Conservation (phyloP, 345 rosid species). For the Citrus medica region DNA sequence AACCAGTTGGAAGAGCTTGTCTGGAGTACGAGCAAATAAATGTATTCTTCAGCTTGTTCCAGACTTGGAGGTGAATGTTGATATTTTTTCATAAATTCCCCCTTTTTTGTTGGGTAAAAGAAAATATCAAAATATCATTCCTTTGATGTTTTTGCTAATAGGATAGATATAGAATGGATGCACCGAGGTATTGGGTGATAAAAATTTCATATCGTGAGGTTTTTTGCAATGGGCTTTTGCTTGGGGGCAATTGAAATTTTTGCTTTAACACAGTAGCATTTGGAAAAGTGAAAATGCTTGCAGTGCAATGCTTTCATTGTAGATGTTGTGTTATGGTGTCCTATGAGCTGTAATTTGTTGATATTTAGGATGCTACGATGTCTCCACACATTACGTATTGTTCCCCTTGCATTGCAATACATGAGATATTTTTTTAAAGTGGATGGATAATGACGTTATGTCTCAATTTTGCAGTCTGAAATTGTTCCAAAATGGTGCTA, state of each 20-base stretch:
- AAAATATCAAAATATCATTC: no score
- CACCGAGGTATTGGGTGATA: not conserved
- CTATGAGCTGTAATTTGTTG: not conserved
- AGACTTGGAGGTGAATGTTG: slow-evolving; percentile 39
- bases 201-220: not conserved
- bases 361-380: not conserved
- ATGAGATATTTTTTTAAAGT: no score
- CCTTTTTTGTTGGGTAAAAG: not conserved
- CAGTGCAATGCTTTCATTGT: not conserved
- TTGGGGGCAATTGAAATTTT: not conserved
- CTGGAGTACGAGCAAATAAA: slow-evolving; percentile 48
- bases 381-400: no score
- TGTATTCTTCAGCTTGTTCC: slow-evolving; percentile 51
- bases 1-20: slow-evolving; percentile 56
- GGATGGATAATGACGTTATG: no score
- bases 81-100: not conserved
- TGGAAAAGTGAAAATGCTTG: not conserved
- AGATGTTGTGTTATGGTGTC: not conserved
- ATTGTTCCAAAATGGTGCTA: not conserved
- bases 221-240: not conserved
- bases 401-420: no score
- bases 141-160: not conserved
- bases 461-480: not conserved
- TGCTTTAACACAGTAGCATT: not conserved
- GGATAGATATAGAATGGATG: not conserved